Percentiles rank a stretch among this genome's conserved stretches.
These are phyloP conservation scores for Umbelopsis ramanniana DNA, from an alignment of 192 early-diverging fungal species.

Conservation along the genomic window DNA sequence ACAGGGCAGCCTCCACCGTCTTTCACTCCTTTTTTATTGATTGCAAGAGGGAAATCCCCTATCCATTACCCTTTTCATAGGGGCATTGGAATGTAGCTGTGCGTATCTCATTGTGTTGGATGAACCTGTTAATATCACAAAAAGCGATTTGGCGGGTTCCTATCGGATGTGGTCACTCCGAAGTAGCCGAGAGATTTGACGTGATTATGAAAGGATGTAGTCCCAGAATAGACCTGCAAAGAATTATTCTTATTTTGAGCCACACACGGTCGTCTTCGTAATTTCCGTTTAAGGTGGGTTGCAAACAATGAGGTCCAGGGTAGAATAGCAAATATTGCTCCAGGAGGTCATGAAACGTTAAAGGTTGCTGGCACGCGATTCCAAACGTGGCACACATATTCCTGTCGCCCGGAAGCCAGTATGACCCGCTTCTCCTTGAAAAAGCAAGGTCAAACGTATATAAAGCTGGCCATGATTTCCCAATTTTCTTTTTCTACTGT, in stretches of 20 bases:
- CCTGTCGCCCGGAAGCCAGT: background rate
- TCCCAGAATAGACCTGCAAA: background rate
- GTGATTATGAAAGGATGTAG: background rate
- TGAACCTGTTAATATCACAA: background rate
- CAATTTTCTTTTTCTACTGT: background rate
- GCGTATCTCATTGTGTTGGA: too few relatives aligned
- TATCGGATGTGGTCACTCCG: slow-evolving; percentile 16
- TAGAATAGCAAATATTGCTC: slow-evolving; percentile 18
- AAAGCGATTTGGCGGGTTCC: background rate
- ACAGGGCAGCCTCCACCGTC: background rate
- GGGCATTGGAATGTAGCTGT: slow-evolving; percentile 19
- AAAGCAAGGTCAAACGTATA: background rate
- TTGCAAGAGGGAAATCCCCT: background rate
- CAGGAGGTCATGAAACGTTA: slow-evolving; percentile 21
- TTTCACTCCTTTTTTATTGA: background rate
- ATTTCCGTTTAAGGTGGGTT: slow-evolving; percentile 13
- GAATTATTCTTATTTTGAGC: slow-evolving; percentile 15
- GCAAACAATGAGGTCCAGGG: slow-evolving; percentile 3
- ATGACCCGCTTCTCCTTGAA: slow-evolving; percentile 15
- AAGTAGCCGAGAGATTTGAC: background rate
- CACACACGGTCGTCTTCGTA: background rate
- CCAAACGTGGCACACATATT: slow-evolving; percentile 23
- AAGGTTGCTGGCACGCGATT: slow-evolving; percentile 21
- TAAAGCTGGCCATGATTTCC: background rate
- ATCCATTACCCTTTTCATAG: slow-evolving; percentile 6